phyloP scores from a whole-genome alignment of 2,329 filamentous ascomycete species.

The Colletotrichum zoysiae region DNA sequence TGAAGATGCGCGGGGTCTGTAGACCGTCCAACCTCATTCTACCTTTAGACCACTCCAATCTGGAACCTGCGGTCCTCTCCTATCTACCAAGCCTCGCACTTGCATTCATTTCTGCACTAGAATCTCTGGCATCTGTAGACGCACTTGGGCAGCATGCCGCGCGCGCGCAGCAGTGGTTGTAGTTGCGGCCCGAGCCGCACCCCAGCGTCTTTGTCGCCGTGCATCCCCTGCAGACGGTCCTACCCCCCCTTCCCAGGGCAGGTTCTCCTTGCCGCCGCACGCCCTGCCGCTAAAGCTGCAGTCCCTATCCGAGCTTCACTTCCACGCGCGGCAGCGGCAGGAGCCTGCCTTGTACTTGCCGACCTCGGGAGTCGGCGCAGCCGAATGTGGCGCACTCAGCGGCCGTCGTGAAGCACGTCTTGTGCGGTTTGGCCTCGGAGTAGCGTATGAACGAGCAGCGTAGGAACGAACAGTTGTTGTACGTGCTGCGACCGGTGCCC shows the following conservation, averaged over 20 bases:
- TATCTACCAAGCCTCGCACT: slow-evolving; percentile 15
- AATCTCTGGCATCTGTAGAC: neutral
- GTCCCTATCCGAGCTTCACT: neutral
- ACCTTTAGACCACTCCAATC: neutral
- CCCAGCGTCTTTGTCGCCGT: too few relatives aligned
- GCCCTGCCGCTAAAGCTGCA: too few relatives aligned
- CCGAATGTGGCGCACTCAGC: slow-evolving; percentile 15
- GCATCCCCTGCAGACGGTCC: too few relatives aligned
- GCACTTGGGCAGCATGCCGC: slow-evolving; percentile 2
- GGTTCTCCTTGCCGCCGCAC: too few relatives aligned
- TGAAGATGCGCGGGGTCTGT: neutral
- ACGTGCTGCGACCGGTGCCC: slow-evolving; percentile 12
- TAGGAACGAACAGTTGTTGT: slow-evolving; percentile 9
- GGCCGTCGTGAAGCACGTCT: slow-evolving; percentile 14
- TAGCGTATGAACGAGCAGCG: slow-evolving; percentile 21
- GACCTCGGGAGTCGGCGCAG: neutral
- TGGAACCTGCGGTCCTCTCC: too few relatives aligned
- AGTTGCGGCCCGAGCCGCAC: neutral
- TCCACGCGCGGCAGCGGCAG: slow-evolving; percentile 8
- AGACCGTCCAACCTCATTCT: neutral
- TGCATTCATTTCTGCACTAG: slow-evolving; percentile 5
- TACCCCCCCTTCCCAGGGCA: too few relatives aligned
- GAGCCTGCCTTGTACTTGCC: neutral
- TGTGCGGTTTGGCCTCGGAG: slow-evolving; percentile 18
- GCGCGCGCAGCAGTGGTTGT: slow-evolving; percentile 15